Evolutionary conservation across 1,284 basidiomycete genomes (phyloP).

Genomic region (Cryptococcus neoformans): DNA sequence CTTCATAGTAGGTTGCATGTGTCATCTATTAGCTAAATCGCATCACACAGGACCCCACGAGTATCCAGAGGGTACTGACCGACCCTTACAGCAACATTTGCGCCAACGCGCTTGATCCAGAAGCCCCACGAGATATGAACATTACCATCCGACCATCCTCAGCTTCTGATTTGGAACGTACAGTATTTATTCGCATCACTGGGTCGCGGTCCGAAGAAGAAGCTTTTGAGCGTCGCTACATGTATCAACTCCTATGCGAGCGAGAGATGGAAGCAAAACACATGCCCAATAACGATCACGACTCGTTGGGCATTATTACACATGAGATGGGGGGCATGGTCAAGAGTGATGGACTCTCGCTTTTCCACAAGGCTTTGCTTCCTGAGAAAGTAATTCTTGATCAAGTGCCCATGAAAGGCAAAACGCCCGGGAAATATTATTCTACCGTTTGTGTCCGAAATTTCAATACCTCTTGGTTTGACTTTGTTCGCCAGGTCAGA

Average conservation of each 20-base stretch:
- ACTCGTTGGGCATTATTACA: too few relatives aligned
- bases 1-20: conserved; percentile 24
- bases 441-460: not conserved
- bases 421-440: not conserved
- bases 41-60: conserved; percentile 13
- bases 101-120: conserved; percentile 9
- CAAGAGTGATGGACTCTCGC: not conserved
- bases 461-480: not conserved
- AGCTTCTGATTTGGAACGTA: conserved; percentile 1
- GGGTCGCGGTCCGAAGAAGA: conserved; percentile 22
- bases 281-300: too few relatives aligned
- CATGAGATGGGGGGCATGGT: not conserved
- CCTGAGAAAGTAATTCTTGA: not conserved
- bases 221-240: not conserved
- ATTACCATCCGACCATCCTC: conserved; percentile 13
- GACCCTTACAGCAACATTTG: conserved; percentile 19
- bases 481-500: not conserved
- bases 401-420: not conserved
- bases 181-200: conserved; percentile 27
- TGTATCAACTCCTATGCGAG: not conserved
- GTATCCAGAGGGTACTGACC: conserved; percentile 13
- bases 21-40: not conserved
- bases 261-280: too few relatives aligned
- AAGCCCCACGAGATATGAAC: conserved; percentile 1
- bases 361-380: not conserved